A percentile compares a stretch with the other conserved stretches of the same genome.
These are phyloP conservation scores for Brettanomyces naardenensis DNA, from an alignment of 805 yeast species.

Conservation along the genomic window DNA sequence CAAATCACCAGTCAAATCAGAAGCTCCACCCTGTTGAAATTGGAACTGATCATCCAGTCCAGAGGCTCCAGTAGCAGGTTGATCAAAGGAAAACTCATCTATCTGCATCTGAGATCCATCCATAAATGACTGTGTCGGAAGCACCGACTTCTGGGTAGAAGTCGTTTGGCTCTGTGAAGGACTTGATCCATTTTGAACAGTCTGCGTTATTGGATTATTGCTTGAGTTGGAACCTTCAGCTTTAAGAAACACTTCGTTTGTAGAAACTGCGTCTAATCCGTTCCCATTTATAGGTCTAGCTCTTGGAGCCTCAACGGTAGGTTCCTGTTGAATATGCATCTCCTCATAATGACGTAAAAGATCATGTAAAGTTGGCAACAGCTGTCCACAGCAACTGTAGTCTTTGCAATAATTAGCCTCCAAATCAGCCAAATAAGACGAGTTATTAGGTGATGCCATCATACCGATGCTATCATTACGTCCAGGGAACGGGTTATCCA, in stretches of 20 bases:
- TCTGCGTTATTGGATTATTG: constrained; percentile 2
- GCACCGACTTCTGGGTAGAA: constrained; percentile 5
- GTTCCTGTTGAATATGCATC: constrained; percentile 69
- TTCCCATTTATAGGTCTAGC: constrained; percentile 42
- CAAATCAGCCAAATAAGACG: constrained; percentile 81
- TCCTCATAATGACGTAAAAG: constrained; percentile 92
- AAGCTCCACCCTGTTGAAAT: constrained; percentile 1
- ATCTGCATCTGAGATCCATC: constrained; percentile 2
- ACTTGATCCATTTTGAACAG: constrained; percentile 2
- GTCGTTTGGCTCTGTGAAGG: constrained; percentile 10
- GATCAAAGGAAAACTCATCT: constrained; percentile 1
- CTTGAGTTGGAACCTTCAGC: constrained; percentile 11
- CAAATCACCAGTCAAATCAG: no score
- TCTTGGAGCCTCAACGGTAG: constrained; percentile 29
- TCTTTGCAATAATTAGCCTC: constrained; percentile 97
- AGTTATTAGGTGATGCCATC: constrained; percentile 43
- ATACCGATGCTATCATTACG: constrained; percentile 22
- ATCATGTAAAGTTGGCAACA: constrained; percentile 89
- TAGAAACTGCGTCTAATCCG: constrained; percentile 77
- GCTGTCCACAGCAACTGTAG: constrained; percentile 91
- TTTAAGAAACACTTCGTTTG: constrained; percentile 79
- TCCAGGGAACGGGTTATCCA: constrained; percentile 9
- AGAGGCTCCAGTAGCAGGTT: not conserved
- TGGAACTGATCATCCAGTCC: constrained; percentile 3
- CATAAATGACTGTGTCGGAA: not conserved